phyloP scores from a whole-genome alignment of 441 rosid genomes.

The Euphorbia corollata region DNA sequence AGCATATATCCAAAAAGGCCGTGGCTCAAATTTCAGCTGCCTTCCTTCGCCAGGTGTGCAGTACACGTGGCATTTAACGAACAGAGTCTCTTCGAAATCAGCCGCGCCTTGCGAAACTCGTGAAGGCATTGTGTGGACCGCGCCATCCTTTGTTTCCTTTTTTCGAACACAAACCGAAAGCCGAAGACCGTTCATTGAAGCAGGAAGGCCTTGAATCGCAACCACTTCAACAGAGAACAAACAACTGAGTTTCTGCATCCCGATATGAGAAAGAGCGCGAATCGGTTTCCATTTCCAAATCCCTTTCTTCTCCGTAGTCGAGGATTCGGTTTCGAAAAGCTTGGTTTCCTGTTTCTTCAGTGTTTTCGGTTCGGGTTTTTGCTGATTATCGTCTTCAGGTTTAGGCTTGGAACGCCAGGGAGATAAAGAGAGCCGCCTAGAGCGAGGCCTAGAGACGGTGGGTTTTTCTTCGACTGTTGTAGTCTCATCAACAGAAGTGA shows the following conservation, averaged over 20 bases:
- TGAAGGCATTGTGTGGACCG: conserved; percentile 87
- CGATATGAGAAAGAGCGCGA: conserved; percentile 63
- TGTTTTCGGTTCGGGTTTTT: conserved; percentile 20
- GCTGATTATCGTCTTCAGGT: conserved; percentile 35
- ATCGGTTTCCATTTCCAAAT: conserved; percentile 93
- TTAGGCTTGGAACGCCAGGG: conserved; percentile 81
- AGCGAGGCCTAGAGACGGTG: conserved; percentile 26
- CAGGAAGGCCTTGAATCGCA: conserved; percentile 70
- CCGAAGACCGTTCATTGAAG: conserved; percentile 88
- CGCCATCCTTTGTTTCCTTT: conserved; percentile 73
- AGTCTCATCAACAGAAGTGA: conserved; percentile 34
- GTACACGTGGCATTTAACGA: conserved; percentile 69
- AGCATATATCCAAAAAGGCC: conserved; percentile 61
- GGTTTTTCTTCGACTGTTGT: conserved; percentile 21
- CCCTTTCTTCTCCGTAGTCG: conserved; percentile 48
- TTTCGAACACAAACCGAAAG: conserved; percentile 76
- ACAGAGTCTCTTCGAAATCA: conserved; percentile 85
- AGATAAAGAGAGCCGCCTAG: conserved; percentile 77
- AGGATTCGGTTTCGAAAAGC: conserved; percentile 30
- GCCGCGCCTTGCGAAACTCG: conserved; percentile 79
- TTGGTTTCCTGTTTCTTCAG: conserved; percentile 5
- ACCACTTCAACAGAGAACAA: conserved; percentile 80
- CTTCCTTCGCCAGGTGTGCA: conserved; percentile 46
- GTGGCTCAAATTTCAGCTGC: conserved; percentile 60
- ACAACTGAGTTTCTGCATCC: conserved; percentile 83